Base-by-base conservation (phyloP, 331 rosid species). In the Pyracantha coccinea region DNA sequence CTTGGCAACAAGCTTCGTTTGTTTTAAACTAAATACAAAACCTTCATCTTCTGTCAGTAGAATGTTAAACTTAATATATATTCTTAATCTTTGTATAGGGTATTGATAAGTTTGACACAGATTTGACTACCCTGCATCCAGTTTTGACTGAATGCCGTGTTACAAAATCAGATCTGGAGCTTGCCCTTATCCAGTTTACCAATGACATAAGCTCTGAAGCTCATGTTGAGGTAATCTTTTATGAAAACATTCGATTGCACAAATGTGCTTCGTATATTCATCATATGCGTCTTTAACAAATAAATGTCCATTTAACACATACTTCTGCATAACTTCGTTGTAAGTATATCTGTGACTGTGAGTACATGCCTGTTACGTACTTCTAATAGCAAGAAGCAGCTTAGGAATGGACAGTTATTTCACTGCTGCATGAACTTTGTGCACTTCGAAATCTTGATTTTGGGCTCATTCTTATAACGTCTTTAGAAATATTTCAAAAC, bases 171-270 rank as follows among this genome's bases (percentile, higher is more conserved):
- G 87, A 89, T 23, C 77, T 89, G 83, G 96, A 93, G 85, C 89
- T 93, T 84, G 86, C 89, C 44, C 76, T 89, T 73, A 89, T 93
- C 82, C 97, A 91, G 80, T 93, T 70, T 87, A 94, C 94, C 63
- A 93, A 89, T 79, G 97, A 88, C 81, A 91, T 93, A 77, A 93
- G 97, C 85, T 93, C 97, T 32, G 92, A 93, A 84, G 96, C 94
- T 81, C 97, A 93, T 85, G 79, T 93, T 62, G 90, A 89, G 94
- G 97, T 93, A 85, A 81, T 41, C 45, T 47, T 58, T 64, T 61
- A 9, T 68, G 44, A 50, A 50, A 45, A 5, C 1, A n/a, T 57
- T 44, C 50, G 21, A 25, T 72, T 6, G 12, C 41, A 25, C 74
- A 19, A 60, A 29, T 69, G 4, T 45, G 35, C n/a, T 38, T 8